Evolutionary conservation across 2,329 filamentous ascomycete genomes (phyloP), one percentile per base, ranked within the genome.

Genomic region (Ophiostoma sp.): DNA sequence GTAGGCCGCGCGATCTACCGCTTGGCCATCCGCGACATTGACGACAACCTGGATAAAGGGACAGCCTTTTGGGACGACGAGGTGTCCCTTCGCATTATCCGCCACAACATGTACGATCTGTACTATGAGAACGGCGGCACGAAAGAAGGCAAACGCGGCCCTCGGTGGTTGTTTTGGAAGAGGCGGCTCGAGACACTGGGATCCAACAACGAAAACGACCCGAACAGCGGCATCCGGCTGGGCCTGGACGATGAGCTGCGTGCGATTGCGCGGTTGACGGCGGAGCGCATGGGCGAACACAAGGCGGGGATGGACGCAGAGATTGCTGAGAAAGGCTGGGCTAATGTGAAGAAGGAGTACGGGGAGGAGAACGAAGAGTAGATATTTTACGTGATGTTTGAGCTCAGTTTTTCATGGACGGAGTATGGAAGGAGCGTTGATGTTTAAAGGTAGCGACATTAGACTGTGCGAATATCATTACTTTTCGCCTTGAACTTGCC

Each of bases 111-210:
- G 61, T 28, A 28, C 36, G 61, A 45, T 22, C 36, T 66, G 61
- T 66, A 66, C 61, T 2, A 15, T 17, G 8, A 45, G 36, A 45
- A 6, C 36, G n/a, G 61, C 15, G 61, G 39, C n/a, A 25, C 61
- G 5, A 17, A 45, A 17, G n/a, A 42, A 1, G 22, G 22, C 12
- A 66, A 45, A 8, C 36, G 28, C n/a, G 22, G 22, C 22, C n/a
- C 25, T 15, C 36, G 61, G 22, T 66, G 61, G 61, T 22, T 28
- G 61, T 66, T 66, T 17, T 66, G 61, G 61, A 36, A 66, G 61
- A 66, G 45, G 22, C 61, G 61, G n/a, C 42, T 66, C 22, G 61
- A 66, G 36, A 9, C 22, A 12, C 36, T 66, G n/a, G 61, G 36
- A 15, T 66, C 61, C 22, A 19, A 42, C 22, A n/a, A 66, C 19